Base-by-base conservation (phyloP, 2,329 filamentous ascomycete species). In the Thermomyces lanuginosus region DNA sequence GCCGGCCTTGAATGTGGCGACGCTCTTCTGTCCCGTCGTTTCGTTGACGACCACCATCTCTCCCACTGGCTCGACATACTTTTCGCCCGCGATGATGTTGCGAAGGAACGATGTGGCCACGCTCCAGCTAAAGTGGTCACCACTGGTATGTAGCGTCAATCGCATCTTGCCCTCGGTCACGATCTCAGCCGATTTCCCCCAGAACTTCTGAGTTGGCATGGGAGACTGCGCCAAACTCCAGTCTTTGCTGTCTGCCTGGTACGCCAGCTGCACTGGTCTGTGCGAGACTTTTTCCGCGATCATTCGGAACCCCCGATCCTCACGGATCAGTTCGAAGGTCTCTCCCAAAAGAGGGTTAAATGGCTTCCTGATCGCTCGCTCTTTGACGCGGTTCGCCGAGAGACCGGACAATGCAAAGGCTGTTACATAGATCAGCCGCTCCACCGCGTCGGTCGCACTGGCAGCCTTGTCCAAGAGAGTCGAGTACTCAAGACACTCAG, bases 301-400 rank as follows among this genome's bases (percentile, higher is more conserved):
- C 38, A 95, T 75, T 21, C 89, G 73, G 56, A 91, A 91, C 1
- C 83, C 83, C 30, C 75, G 70, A 38, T 92, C 83, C 37, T 84
- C 76, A 22, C 86, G 75, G 16, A 98, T 69, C 18, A 98, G 69
- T 53, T 98, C 89, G 49, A 72, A 98, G 0, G 89, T 98, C 56
- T 98, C 89, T 25, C 89, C 89, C 0, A 98, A 70, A 60, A 98
- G 76, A 3, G 89, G 89, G 42, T 93, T 98, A 57, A 95, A 98
- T 0, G 89, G 89, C 49, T 98, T 98, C 38, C 89, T 79, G 33
- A 91, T 80, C 3, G 84, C 76, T 21, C 89, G 78, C 51, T 98
- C 89, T 46, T 83, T 91, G 35, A 83, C 74, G 16, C 89, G 73
- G 23, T 68, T 69, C 43, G 70, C 76, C 32, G 83, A 89, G 40